Evolutionary conservation across 768 basidiomycete species (phyloP).

Genomic region (Hirschioporus abietinus): DNA sequence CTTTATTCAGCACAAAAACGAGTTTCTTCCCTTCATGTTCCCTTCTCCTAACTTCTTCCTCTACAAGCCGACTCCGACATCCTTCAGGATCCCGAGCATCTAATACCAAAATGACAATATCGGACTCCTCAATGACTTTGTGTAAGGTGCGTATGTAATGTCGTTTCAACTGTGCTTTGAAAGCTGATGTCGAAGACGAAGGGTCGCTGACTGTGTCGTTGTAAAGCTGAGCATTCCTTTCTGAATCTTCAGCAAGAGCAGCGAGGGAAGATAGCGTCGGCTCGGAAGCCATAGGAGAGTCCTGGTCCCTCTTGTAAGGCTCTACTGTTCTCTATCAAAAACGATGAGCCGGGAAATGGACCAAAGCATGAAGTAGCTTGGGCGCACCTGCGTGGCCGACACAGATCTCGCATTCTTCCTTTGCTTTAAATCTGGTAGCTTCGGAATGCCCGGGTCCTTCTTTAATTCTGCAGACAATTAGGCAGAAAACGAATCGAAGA

Average conservation of each 20-base stretch:
- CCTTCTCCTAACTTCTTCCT: conserved; percentile 85
- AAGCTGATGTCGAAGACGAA: conserved; percentile 32
- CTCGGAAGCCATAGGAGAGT: conserved; percentile 69
- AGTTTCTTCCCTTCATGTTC: conserved; percentile 89
- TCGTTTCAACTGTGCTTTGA: conserved; percentile 63
- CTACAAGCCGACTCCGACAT: conserved; percentile 85
- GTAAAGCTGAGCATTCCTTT: conserved; percentile 12
- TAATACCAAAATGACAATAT: conserved; percentile 84
- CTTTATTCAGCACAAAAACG: conserved; percentile 94
- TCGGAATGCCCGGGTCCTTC: conserved; percentile 86
- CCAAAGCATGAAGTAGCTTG: not conserved
- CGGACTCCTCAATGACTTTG: conserved; percentile 91
- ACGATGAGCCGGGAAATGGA: not conserved
- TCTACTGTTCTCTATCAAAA: not conserved
- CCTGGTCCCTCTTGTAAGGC: conserved; percentile 33
- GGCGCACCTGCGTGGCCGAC: conserved; percentile 36
- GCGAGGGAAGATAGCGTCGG: conserved; percentile 63
- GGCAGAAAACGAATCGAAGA: not conserved
- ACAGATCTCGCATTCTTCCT: conserved; percentile 47
- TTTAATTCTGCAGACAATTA: conserved; percentile 53
- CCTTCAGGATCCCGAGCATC: conserved; percentile 97
- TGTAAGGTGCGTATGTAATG: conserved; percentile 77
- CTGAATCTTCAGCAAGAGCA: conserved; percentile 35
- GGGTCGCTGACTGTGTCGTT: conserved; percentile 20
- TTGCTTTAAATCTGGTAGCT: conserved; percentile 68